phyloP scores from a whole-genome alignment of 192 early-diverging fungal species.

The Dispira simplex region DNA sequence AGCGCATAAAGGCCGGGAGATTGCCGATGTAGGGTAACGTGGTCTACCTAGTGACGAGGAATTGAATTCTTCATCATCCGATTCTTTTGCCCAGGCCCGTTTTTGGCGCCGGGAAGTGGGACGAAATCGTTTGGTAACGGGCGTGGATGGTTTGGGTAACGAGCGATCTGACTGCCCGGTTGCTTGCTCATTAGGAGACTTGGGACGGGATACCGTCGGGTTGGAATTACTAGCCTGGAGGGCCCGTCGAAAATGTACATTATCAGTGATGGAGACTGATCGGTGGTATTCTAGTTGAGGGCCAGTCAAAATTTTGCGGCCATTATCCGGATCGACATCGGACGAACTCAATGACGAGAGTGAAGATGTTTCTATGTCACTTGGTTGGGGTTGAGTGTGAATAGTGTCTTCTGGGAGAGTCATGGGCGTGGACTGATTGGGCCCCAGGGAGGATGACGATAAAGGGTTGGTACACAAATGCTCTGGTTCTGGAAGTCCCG shows the following conservation, averaged over 20 bases:
- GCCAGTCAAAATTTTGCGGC: neutral
- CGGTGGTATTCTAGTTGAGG: neutral
- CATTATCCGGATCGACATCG: neutral
- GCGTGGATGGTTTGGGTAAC: neutral
- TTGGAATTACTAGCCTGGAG: neutral
- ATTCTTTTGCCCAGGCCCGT: conserved; percentile 6
- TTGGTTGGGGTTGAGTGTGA: neutral
- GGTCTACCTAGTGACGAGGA: too few species aligned
- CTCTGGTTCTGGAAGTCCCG: neutral
- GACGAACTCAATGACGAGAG: neutral
- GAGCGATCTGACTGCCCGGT: neutral
- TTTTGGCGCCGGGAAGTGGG: neutral
- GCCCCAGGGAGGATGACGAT: neutral
- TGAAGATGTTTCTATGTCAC: neutral
- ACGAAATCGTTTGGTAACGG: neutral
- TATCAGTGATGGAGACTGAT: neutral
- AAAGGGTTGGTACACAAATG: neutral
- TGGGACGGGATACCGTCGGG: neutral
- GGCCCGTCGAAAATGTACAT: neutral
- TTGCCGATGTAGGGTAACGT: too few species aligned
- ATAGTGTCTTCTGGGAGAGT: neutral
- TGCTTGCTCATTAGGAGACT: neutral
- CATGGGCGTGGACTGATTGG: neutral
- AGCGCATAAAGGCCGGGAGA: too few species aligned
- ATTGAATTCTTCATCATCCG: neutral